A percentile compares a stretch with the other conserved stretches of the same genome.
Conservation (phyloP, 75 land plant genomes). For the Gnetum montanum region DNA sequence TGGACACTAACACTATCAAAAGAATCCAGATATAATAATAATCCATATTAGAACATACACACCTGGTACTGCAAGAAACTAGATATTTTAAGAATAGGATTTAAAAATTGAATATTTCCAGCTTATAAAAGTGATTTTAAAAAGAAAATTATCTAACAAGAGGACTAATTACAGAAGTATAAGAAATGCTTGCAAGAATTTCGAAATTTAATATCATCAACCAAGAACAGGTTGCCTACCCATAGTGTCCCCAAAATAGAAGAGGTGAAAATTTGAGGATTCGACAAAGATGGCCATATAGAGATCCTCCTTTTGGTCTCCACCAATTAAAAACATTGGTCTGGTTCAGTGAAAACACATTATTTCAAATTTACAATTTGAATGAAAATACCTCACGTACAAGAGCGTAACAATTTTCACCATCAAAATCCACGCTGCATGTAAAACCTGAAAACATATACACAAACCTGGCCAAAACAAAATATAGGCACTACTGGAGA, state of each 20-base stretch:
- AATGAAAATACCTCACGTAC: neutral
- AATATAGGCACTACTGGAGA: slow-evolving; percentile 77
- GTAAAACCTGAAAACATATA: no score
- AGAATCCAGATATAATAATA: no score
- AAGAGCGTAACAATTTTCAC: neutral
- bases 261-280: slow-evolving; percentile 70
- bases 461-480: slow-evolving; percentile 87
- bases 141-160: no score
- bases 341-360: slow-evolving; percentile 7
- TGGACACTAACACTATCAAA: no score
- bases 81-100: no score
- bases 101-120: slow-evolving; percentile 21
- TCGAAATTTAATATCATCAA: no score
- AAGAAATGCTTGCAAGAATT: no score
- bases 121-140: no score
- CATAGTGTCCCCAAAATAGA: slow-evolving; percentile 82
- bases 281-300: slow-evolving; percentile 49
- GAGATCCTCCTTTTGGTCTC: slow-evolving; percentile 74
- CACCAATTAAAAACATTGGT: slow-evolving; percentile 49
- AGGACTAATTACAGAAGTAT: no score
- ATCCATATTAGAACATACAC: no score
- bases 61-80: no score
- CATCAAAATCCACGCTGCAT: neutral
- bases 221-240: slow-evolving; percentile 31
- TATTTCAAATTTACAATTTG: neutral